These are phyloP conservation scores for Aspergillus cejpii DNA, from an alignment of 2,329 filamentous ascomycete genomes.

Conservation along the genomic window DNA sequence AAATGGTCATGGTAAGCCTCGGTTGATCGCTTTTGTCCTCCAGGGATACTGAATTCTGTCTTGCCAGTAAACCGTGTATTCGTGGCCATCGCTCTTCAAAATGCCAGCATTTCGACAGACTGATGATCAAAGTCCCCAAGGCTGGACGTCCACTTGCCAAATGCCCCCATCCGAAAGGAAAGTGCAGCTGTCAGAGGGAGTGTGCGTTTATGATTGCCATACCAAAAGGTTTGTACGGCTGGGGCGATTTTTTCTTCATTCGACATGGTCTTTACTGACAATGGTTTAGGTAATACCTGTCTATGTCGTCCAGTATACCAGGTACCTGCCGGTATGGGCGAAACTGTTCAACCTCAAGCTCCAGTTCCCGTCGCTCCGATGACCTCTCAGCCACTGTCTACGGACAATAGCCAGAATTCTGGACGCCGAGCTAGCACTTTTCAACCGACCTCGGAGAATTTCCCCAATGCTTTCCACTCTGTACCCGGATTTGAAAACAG, in stretches of 20 bases:
- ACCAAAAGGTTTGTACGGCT: conserved; percentile 33
- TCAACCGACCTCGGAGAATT: conserved; percentile 30
- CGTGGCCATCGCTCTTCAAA: conserved; percentile 46
- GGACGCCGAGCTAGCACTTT: conserved; percentile 29
- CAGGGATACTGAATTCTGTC: not conserved
- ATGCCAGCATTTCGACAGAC: conserved; percentile 44
- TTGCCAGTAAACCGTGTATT: conserved; percentile 42
- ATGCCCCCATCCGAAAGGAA: conserved; percentile 42
- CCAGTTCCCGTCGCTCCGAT: conserved; percentile 12
- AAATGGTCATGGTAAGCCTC: conserved; percentile 43
- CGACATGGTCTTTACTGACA: not conserved
- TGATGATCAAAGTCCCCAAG: conserved; percentile 47
- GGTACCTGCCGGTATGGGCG: conserved; percentile 25
- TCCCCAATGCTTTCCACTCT: conserved; percentile 30
- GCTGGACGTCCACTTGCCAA: conserved; percentile 44
- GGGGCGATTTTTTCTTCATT: not conserved
- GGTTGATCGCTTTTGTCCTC: not conserved
- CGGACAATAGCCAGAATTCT: conserved; percentile 34
- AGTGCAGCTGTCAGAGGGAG: conserved; percentile 38
- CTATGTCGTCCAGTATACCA: conserved; percentile 39
- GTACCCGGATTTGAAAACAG: conserved; percentile 22
- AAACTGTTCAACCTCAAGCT: conserved; percentile 15
- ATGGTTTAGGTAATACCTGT: conserved; percentile 33
- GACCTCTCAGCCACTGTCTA: conserved; percentile 17
- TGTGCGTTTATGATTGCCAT: conserved; percentile 43